Evolutionary conservation across 768 basidiomycete genomes (phyloP), one percentile per base, ranked within the genome.

Genomic region (Leccinum broughii): DNA sequence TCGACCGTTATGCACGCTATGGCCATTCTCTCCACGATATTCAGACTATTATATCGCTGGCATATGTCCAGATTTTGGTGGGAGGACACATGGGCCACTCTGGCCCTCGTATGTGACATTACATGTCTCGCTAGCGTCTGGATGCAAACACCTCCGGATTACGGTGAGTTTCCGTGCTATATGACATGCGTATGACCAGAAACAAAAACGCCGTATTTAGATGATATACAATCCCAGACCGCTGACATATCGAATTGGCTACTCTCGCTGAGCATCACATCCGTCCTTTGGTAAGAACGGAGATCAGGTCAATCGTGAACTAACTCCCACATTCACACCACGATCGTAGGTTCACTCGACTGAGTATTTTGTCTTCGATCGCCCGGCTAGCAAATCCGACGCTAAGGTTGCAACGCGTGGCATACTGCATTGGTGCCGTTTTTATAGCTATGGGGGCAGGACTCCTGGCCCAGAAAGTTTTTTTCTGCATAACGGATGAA

Each of bases 321-420:
- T 41, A 41, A 28, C 20, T 30, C 22, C 24, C 15, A 54, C 32
- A 26, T 11, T 20, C 20, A 46, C 11, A 34, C 13, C 30, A 30
- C 57, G 44, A 10, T 54, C 4, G 22, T 15, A 72, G 70, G 70
- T 67, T 67, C 14, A 55, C 70, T 14, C 59, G 70, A 4, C 68
- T 72, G 56, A 73, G 72, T 37, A 72, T 72, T 14, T 44, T 72
- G 6, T 72, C 54, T 39, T 73, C 70, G 3, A 44, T 73, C 15
- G 32, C 64, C 35, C 68, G 70, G 51, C 60, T 72, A 57, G 53
- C 59, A 37, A 62, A 56, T 30, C 70, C 70, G 0, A 28, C 51
- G 1, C 44, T 28, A 48, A 60, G 50, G 30, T 24, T 59, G 26
- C 62, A 64, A 54, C 32, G 63, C 20, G 35, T 61, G 17, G 61